Base-by-base conservation (phyloP, 768 basidiomycete genomes). In the Boletus vinaceobasis region DNA sequence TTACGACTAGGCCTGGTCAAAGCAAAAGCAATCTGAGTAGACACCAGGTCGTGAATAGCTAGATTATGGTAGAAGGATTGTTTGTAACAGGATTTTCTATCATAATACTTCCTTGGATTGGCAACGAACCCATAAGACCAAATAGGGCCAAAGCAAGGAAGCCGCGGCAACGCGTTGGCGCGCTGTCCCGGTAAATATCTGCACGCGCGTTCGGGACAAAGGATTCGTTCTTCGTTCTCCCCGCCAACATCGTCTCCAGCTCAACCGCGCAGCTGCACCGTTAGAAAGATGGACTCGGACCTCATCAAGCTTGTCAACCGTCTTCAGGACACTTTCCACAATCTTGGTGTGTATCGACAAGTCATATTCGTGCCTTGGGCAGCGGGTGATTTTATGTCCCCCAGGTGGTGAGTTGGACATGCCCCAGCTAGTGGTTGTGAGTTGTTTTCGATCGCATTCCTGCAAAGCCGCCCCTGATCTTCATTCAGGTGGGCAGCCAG, bases 291-390 rank as follows among this genome's bases (percentile, higher is more conserved):
- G 95, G 95, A 98, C 72, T 84, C 88, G 39, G 92, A 96, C 70
- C 85, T 98, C 58, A 98, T 98, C 60, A 87, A 87, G 64, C 83
- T 96, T 14, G 95, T 98, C 42, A 97, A 97, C 77, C 90, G 87
- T 75, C 86, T 98, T 51, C 94, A 98, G 75, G 92, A 93, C 65
- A 93, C 91, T 53, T 93, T 93, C 75, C 82, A 77, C 72, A 92
- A 93, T 65, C 81, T 93, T 48, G 91, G 90, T 90, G 61, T 62
- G 87, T 75, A 47, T 48, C 36, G 48, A 32, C 6, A 23, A 19
- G 21, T 51, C 62, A 44, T 55, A 15, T 48, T 44, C 31, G 26
- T 44, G 15, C 4, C 38, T 23, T 50, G 55, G 40, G 48, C 59
- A 46, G 29, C 23, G 42, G 53, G 53, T 55, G 43, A 57, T 35